Conservation (phyloP, 345 rosid species). For the Populus alba region DNA sequence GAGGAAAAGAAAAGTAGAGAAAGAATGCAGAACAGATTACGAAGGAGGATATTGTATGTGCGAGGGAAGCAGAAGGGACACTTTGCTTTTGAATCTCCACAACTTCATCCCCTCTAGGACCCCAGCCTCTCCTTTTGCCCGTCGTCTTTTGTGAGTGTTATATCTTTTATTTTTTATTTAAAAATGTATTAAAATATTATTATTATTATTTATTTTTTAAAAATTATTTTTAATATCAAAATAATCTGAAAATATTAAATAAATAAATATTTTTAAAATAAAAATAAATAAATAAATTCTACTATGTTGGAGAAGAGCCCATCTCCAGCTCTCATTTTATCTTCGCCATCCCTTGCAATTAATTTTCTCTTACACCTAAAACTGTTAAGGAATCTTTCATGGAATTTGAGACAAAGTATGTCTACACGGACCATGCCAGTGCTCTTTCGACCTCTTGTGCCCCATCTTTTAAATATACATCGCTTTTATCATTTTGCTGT, state of each 20-base stretch:
- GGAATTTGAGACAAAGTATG: too few relatives aligned
- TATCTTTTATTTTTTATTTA: too few relatives aligned
- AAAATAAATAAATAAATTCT: too few relatives aligned
- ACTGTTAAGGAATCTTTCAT: background rate
- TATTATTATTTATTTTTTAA: too few relatives aligned
- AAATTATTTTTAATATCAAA: too few relatives aligned
- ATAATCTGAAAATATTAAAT: too few relatives aligned
- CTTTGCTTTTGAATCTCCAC: conserved; percentile 6
- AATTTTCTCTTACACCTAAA: background rate
- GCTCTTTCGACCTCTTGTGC: background rate
- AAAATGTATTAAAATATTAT: too few relatives aligned
- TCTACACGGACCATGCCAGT: too few relatives aligned
- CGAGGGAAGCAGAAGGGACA: conserved; percentile 4
- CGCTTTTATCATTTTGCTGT: conserved; percentile 1
- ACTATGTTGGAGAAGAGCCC: conserved; percentile 12
- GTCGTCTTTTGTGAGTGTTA: background rate
- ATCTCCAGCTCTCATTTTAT: conserved; percentile 7
- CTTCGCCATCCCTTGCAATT: background rate
- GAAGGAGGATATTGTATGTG: background rate
- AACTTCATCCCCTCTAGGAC: background rate
- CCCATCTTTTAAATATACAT: background rate
- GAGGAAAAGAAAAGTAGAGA: conserved; percentile 2
- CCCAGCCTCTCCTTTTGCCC: conserved; percentile 3
- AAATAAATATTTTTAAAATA: too few relatives aligned
- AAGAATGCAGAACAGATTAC: background rate